Evolutionary conservation across 345 rosid genomes (phyloP).

Genomic region (Salix arbutifolia): DNA sequence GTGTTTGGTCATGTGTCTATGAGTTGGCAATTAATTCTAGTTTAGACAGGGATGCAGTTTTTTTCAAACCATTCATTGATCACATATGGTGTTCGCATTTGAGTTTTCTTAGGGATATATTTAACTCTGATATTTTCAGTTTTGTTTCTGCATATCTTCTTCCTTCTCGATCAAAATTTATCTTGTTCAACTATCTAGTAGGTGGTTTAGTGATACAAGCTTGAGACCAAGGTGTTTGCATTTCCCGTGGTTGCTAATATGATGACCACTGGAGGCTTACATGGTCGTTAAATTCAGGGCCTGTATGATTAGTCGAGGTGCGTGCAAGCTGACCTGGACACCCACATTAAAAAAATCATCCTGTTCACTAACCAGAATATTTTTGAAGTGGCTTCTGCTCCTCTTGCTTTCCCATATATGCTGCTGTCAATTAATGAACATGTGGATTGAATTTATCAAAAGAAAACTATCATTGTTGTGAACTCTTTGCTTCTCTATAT

Average conservation of each 20-base stretch:
- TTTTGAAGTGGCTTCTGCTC: background rate
- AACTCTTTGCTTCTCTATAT: background rate
- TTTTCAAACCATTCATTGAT: background rate
- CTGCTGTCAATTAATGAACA: background rate
- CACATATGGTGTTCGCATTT: background rate
- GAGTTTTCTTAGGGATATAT: background rate
- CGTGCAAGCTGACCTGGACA: too few species aligned
- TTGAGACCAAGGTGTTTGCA: too few species aligned
- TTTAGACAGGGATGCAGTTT: background rate
- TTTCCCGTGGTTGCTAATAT: too few species aligned
- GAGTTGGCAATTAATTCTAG: background rate
- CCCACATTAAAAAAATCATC: too few species aligned
- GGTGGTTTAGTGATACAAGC: too few species aligned
- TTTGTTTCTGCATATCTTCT: background rate
- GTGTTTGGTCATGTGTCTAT: background rate
- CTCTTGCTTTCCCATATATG: background rate
- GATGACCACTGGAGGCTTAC: too few species aligned
- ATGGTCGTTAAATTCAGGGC: too few species aligned
- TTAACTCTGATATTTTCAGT: too few species aligned
- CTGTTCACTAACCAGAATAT: background rate
- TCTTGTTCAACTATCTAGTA: too few species aligned
- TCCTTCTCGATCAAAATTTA: too few species aligned
- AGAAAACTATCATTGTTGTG: background rate
- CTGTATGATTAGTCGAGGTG: too few species aligned
- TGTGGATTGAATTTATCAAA: background rate